Percentiles rank a stretch among this genome's conserved stretches.
Evolutionary conservation across 1,284 basidiomycete species (phyloP).

Genomic region (Leccinum fallax): DNA sequence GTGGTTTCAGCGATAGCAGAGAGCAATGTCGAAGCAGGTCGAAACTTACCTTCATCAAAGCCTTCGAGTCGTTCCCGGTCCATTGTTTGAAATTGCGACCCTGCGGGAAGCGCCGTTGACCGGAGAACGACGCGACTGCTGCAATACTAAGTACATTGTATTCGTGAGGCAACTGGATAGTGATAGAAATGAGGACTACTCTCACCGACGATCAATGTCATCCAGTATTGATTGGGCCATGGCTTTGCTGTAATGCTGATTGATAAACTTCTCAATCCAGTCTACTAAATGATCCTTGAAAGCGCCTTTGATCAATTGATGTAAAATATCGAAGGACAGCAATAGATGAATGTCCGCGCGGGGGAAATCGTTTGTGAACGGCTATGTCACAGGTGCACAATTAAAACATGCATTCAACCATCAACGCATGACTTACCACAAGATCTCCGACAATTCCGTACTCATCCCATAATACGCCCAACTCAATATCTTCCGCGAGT

Average conservation of each 20-base stretch:
- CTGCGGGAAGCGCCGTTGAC: background rate
- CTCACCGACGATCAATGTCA: background rate
- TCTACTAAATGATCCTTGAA: conserved; percentile 1
- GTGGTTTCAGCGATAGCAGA: background rate
- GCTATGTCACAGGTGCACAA: background rate
- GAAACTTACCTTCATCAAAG: background rate
- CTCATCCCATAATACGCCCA: background rate
- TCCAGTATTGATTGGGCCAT: background rate
- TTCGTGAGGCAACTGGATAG: too few species aligned
- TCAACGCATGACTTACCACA: background rate
- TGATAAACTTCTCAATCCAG: background rate
- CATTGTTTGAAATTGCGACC: background rate
- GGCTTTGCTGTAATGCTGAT: background rate
- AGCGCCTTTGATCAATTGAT: background rate
- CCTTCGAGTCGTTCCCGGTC: background rate
- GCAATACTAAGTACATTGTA: background rate
- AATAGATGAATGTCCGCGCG: background rate
- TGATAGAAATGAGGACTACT: background rate
- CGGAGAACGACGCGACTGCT: background rate
- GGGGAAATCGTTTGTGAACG: conserved; percentile 1
- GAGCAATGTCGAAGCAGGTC: background rate
- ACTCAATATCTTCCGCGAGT: background rate
- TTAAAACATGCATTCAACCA: background rate
- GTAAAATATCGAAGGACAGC: background rate
- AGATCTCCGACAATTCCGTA: background rate